Conservation (phyloP, 179 eudicot species). For the Nepenthes alata region DNA sequence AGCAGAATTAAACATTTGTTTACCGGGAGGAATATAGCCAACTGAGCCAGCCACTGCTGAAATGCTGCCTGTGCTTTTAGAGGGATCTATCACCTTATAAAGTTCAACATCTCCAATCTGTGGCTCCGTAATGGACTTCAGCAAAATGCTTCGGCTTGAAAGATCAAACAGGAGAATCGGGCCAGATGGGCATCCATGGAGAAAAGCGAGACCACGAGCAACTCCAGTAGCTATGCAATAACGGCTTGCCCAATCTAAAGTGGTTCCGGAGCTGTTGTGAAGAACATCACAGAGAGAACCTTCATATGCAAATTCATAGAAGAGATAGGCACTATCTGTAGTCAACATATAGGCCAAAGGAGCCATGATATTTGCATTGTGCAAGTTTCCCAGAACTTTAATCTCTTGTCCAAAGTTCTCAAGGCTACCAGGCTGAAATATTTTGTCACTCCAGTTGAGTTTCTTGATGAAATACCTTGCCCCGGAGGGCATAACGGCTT, state of each 20-base stretch:
- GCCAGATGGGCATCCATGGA: slow-evolving; percentile 57
- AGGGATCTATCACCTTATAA: slow-evolving; percentile 75
- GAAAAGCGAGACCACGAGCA: slow-evolving; percentile 70
- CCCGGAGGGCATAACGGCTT: slow-evolving; percentile 72
- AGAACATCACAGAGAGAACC: slow-evolving; percentile 61
- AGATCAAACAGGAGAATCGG: slow-evolving; percentile 70
- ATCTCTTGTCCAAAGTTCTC: slow-evolving; percentile 54
- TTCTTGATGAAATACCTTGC: slow-evolving; percentile 61
- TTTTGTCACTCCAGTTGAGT: slow-evolving; percentile 57
- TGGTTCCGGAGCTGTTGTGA: slow-evolving; percentile 30
- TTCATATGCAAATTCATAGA: slow-evolving; percentile 48
- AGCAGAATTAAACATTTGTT: not conserved
- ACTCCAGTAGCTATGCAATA: slow-evolving; percentile 74
- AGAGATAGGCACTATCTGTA: slow-evolving; percentile 50
- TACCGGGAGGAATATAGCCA: slow-evolving; percentile 96
- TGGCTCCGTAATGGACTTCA: slow-evolving; percentile 72
- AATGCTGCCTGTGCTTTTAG: slow-evolving; percentile 58
- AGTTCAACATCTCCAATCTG: slow-evolving; percentile 82
- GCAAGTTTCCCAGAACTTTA: slow-evolving; percentile 45
- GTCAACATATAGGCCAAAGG: slow-evolving; percentile 72
- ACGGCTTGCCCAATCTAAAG: slow-evolving; percentile 73
- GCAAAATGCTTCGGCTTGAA: slow-evolving; percentile 48
- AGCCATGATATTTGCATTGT: slow-evolving; percentile 67
- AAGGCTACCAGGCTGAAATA: slow-evolving; percentile 39
- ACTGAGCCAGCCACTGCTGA: slow-evolving; percentile 80